Evolutionary conservation across 495 filamentous ascomycete species (phyloP).

Genomic region (Chaetomium cochliodes): DNA sequence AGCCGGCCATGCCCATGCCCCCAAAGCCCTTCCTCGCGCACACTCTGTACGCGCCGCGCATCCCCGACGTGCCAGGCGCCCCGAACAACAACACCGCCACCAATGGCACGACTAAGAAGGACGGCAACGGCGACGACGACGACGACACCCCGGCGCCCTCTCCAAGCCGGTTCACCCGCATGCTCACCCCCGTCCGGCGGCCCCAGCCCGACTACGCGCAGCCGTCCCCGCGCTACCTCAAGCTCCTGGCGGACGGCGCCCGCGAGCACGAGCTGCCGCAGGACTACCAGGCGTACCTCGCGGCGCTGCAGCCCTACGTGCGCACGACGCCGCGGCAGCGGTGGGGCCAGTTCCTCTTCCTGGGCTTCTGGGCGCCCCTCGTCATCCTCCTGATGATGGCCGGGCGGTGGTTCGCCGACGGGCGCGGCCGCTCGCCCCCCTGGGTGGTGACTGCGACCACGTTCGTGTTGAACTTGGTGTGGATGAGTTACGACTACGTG

Average conservation of each 20-base stretch:
- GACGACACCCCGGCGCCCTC: constrained; percentile 25
- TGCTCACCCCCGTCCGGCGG: constrained; percentile 47
- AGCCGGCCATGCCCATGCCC: constrained; percentile 38
- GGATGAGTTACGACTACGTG: constrained; percentile 71
- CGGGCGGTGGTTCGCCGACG: constrained; percentile 52
- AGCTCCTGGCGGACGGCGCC: constrained; percentile 72
- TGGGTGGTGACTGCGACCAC: constrained; percentile 60
- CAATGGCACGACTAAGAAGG: too few relatives aligned
- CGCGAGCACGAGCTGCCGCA: constrained; percentile 71
- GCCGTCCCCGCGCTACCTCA: constrained; percentile 77
- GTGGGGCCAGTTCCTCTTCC: constrained; percentile 61
- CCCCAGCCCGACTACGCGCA: constrained; percentile 71
- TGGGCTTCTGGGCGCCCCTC: constrained; percentile 60
- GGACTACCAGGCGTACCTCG: constrained; percentile 70
- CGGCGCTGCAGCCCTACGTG: constrained; percentile 62
- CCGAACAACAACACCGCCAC: constrained; percentile 18
- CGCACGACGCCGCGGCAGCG: constrained; percentile 64
- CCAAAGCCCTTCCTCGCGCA: constrained; percentile 48
- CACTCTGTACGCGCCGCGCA: constrained; percentile 45
- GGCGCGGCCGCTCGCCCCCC: constrained; percentile 61
- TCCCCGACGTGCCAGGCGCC: constrained; percentile 30
- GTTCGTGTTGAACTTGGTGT: constrained; percentile 56
- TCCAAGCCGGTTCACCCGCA: constrained; percentile 29
- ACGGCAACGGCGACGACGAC: constrained; percentile 19
- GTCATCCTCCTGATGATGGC: constrained; percentile 40